Evolutionary conservation across 257 asterid genomes (phyloP).

Genomic region (Jaltomata sinuosa): DNA sequence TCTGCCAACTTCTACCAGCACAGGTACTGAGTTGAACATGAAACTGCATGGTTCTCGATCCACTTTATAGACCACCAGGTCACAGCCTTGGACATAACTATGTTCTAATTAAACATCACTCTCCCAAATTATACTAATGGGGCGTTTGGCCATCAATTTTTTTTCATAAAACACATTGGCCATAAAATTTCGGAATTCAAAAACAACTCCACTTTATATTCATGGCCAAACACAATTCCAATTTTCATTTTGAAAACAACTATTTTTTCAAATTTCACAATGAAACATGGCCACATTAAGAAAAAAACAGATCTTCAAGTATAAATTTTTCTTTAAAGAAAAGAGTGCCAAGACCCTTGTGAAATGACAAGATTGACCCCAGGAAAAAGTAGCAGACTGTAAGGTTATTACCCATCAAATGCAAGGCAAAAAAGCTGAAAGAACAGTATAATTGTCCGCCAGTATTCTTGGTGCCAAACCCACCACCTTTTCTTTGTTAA

Average conservation of each 20-base stretch:
- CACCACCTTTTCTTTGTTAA: slow-evolving; percentile 32
- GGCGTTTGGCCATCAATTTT: too few species aligned
- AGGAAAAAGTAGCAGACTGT: not conserved
- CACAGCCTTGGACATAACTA: not conserved
- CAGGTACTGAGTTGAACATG: not conserved
- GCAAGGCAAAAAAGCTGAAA: slow-evolving; percentile 28
- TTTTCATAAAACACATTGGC: too few species aligned
- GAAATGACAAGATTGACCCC: not conserved
- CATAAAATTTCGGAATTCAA: too few species aligned
- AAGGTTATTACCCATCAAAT: slow-evolving; percentile 8
- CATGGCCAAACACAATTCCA: too few species aligned
- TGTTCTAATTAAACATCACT: not conserved
- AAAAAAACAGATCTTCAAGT: not conserved
- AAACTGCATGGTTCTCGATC: not conserved
- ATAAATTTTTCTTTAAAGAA: not conserved
- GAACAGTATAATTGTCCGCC: slow-evolving; percentile 31
- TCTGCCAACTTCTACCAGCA: not conserved
- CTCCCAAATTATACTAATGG: not conserved
- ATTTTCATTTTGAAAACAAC: too few species aligned
- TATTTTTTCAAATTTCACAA: too few species aligned
- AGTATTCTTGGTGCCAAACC: slow-evolving; percentile 52
- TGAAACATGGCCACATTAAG: too few species aligned
- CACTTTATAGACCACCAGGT: not conserved
- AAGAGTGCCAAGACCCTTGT: not conserved
- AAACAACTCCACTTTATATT: too few species aligned